A percentile compares a stretch with the other conserved stretches of the same genome.
Conservation (phyloP, 2,329 filamentous ascomycete species). For the Alternaria sp. region DNA sequence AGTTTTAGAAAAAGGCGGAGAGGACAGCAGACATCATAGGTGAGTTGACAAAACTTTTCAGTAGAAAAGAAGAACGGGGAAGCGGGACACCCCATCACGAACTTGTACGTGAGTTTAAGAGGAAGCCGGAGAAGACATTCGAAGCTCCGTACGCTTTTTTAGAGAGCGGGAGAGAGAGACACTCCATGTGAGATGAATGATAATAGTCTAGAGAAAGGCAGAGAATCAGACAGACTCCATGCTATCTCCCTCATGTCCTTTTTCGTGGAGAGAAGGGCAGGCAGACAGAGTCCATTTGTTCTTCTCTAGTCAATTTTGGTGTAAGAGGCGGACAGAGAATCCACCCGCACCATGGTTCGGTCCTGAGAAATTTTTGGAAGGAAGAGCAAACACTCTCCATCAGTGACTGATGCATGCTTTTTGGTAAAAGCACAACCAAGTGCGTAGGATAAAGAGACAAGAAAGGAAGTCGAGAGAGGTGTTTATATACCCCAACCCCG, state of each 20-base stretch:
- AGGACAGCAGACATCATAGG: neutral
- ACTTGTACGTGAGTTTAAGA: rapidly evolving
- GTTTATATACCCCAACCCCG: neutral
- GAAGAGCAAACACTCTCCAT: neutral
- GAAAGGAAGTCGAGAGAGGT: neutral
- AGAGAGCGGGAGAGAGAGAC: neutral
- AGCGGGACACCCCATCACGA: rapidly evolving
- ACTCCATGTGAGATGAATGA: too few relatives aligned
- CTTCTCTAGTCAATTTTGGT: too few relatives aligned
- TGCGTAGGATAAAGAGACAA: neutral
- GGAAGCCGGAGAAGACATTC: neutral
- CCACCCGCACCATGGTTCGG: too few relatives aligned
- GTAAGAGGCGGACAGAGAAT: too few relatives aligned
- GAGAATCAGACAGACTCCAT: neutral
- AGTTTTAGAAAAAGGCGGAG: neutral
- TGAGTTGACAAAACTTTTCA: neutral
- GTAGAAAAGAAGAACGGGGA: neutral
- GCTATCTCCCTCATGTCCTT: too few relatives aligned
- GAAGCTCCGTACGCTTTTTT: too few relatives aligned
- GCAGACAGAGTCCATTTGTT: too few relatives aligned
- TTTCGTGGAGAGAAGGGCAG: too few relatives aligned
- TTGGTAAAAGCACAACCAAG: neutral
- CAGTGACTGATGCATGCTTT: too few relatives aligned
- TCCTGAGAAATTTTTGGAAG: too few relatives aligned
- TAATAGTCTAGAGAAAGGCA: neutral